Evolutionary conservation across 2,329 filamentous ascomycete species (phyloP).

Genomic region (Bisporella sp.): DNA sequence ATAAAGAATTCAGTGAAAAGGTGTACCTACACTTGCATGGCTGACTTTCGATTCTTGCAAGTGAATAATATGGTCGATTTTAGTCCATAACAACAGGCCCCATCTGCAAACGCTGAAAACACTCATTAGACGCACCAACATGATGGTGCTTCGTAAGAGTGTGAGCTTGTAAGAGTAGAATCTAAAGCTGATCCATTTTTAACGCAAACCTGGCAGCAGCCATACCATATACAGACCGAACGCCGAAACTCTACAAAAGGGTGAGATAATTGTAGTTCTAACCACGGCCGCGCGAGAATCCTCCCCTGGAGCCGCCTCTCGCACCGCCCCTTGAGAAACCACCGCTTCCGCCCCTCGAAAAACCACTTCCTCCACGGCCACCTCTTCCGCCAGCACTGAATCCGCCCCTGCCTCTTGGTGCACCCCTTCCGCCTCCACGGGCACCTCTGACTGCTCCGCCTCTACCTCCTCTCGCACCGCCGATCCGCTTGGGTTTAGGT

Average conservation of each 20-base stretch:
- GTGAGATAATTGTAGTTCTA: conserved; percentile 6
- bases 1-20: too few species aligned
- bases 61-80: too few species aligned
- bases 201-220: neutral
- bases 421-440: conserved; percentile 39
- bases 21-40: too few species aligned
- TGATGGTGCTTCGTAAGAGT: too few species aligned
- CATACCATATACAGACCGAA: conserved; percentile 10
- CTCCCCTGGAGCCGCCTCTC: conserved; percentile 24
- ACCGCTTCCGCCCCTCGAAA: conserved; percentile 26
- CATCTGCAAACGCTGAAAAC: too few species aligned
- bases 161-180: too few species aligned
- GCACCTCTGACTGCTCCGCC: conserved; percentile 37
- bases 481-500: conserved; percentile 62
- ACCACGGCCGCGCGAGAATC: conserved; percentile 26
- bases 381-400: conserved; percentile 36
- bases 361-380: conserved; percentile 31
- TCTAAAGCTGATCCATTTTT: conserved; percentile 1
- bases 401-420: conserved; percentile 46
- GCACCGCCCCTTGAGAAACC: conserved; percentile 25
- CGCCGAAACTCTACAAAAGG: conserved; percentile 19
- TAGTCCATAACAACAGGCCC: too few species aligned
- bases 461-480: conserved; percentile 47
- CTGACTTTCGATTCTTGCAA: too few species aligned
- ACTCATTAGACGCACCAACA: too few species aligned